A percentile compares a stretch with the other conserved stretches of the same genome.
These are phyloP conservation scores for Xylaria grammica DNA, from an alignment of 495 filamentous ascomycete species.

Conservation along the genomic window DNA sequence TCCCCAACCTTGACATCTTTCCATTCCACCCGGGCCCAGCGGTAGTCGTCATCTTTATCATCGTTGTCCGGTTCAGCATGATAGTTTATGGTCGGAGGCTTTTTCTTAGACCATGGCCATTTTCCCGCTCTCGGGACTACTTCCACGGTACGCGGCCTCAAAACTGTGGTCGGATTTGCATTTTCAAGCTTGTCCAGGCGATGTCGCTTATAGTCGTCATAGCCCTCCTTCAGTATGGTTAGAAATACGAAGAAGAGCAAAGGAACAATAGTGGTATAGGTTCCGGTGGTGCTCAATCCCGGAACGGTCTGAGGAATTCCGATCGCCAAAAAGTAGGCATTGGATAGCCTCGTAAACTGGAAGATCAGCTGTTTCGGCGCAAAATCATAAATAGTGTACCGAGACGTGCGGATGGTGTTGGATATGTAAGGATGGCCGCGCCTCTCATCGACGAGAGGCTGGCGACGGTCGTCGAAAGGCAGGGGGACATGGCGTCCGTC, in stretches of 20 bases:
- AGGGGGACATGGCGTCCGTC: constrained; percentile 70
- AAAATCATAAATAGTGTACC: constrained; percentile 88
- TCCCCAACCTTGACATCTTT: constrained; percentile 81
- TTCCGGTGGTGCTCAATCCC: constrained; percentile 83
- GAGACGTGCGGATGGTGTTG: constrained; percentile 82
- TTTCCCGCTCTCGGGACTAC: constrained; percentile 1
- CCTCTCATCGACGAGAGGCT: constrained; percentile 71
- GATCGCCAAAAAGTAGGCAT: constrained; percentile 88
- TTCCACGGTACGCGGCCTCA: constrained; percentile 34
- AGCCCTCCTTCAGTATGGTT: constrained; percentile 89
- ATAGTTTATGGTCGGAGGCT: background rate
- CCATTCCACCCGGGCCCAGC: constrained; percentile 76
- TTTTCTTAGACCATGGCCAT: constrained; percentile 23
- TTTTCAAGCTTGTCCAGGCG: constrained; percentile 86
- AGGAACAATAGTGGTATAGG: constrained; percentile 84
- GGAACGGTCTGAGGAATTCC: constrained; percentile 91
- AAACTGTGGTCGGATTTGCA: constrained; percentile 66
- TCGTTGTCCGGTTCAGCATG: constrained; percentile 18
- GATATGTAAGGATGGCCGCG: constrained; percentile 72
- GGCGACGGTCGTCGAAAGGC: constrained; percentile 52
- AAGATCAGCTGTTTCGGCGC: constrained; percentile 85
- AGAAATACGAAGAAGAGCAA: constrained; percentile 82
- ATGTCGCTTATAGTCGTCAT: constrained; percentile 86
- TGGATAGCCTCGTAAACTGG: constrained; percentile 90
- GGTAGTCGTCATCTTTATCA: constrained; percentile 34